These are phyloP conservation scores for Geranium brycei DNA, from an alignment of 345 rosid species.

Conservation along the genomic window DNA sequence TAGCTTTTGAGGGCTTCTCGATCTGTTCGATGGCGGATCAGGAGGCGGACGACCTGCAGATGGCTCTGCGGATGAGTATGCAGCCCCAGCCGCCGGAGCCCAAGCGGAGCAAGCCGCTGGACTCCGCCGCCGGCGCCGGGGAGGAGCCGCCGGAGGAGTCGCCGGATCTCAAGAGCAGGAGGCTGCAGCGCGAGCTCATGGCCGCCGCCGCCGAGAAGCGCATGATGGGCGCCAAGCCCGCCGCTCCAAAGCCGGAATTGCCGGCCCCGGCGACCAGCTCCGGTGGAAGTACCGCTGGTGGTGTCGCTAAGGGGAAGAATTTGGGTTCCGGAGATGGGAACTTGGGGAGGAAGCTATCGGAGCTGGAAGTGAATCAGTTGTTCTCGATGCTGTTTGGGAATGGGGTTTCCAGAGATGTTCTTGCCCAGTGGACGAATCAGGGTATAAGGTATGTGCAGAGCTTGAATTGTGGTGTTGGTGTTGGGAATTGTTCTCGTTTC, in stretches of 20 bases:
- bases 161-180: constrained; percentile 22
- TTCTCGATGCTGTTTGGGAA: constrained; percentile 45
- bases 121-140: constrained; percentile 12
- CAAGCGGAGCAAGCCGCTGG: constrained; percentile 84
- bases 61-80: constrained; percentile 91
- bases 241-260: constrained; percentile 18
- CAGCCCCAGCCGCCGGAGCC: constrained; percentile 84
- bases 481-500: no score
- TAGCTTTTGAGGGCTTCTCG: not conserved
- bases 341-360: constrained; percentile 15
- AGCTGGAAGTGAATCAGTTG: constrained; percentile 43
- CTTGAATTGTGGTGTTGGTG: no score
- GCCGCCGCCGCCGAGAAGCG: constrained; percentile 98
- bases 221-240: constrained; percentile 28
- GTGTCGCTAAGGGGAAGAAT: constrained; percentile 5
- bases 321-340: not conserved
- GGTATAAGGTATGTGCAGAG: no score
- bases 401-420: constrained; percentile 10
- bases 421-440: constrained; percentile 66
- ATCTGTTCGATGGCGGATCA: constrained; percentile 71
- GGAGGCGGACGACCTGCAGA: constrained; percentile 73
- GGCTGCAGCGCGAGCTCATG: constrained; percentile 74
- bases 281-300: not conserved
- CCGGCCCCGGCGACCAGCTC: constrained; percentile 13
- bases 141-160: constrained; percentile 7